Base-by-base conservation (phyloP, 345 rosid species). In the Citrus medica region DNA sequence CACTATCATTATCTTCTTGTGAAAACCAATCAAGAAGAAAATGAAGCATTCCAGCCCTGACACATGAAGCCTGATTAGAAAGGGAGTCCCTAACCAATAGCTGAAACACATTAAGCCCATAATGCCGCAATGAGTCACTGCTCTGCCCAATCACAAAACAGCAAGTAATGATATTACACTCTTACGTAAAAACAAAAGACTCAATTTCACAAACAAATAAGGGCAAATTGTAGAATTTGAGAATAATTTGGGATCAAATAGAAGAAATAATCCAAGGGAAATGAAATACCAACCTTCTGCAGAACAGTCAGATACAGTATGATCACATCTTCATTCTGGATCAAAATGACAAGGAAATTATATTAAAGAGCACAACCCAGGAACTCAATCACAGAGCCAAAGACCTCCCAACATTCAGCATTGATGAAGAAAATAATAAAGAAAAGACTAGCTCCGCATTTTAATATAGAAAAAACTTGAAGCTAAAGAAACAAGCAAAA, bases 21-120 rank as follows among this genome's bases (percentile, higher is more conserved):
- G 90, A 88, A 90, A 93, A 95, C 99, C 99, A 95, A 86, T 91
- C 94, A 80, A 95, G 97, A 84, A 95, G 98, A 84, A 93, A 90
- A 83, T 84, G 87, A 73, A 95, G 97, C 93, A 92, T 93, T 85
- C 98, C 98, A 27, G 98, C 98, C 76, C 92, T 87, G 69, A 92
- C 94, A 81, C 97, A 89, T 55, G 97, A 95, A 83, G 98, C 93
- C 79, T 91, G 91, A 79, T 95, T 95, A 66, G 95, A 95, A 75
- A 93, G 87, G 81, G 95, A 92, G 85, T 95, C 98, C 85, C 89
- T 91, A 53, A 95, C 94, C 82, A 95, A 85, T 76, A 87, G 92
- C 83, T 90, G 97, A 84, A 92, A 89, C 81, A 93, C 79, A 83
- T 87, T 86, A 82, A 95, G 93, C 85, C 99, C 98, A 84, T 87